A percentile compares a stretch with the other conserved stretches of the same genome.
Evolutionary conservation across 2,329 filamentous ascomycete species (phyloP).

Genomic region (Colletotrichum noveboracense): DNA sequence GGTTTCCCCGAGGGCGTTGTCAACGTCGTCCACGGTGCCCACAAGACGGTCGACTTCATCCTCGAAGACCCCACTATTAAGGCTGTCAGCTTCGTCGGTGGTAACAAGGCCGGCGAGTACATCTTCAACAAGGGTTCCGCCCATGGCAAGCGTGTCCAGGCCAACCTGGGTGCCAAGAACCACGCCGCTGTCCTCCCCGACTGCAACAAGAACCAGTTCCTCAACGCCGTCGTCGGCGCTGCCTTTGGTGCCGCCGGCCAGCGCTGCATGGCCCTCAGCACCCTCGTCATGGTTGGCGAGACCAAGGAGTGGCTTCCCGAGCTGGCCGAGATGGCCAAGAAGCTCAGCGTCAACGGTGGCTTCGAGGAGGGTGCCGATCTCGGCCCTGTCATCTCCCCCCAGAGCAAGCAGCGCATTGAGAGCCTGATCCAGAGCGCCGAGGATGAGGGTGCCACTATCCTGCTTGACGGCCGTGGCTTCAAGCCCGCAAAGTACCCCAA

Average conservation of each 20-base stretch:
- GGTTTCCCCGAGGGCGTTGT: constrained; percentile 83
- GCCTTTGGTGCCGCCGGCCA: constrained; percentile 87
- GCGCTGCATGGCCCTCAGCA: constrained; percentile 86
- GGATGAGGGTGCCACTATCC: constrained; percentile 79
- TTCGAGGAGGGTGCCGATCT: constrained; percentile 83
- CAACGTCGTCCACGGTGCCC: constrained; percentile 82
- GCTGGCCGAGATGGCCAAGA: constrained; percentile 76
- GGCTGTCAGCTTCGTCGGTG: constrained; percentile 84
- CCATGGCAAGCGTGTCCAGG: constrained; percentile 88
- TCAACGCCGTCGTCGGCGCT: constrained; percentile 83
- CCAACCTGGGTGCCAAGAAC: constrained; percentile 89
- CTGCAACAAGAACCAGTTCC: constrained; percentile 88
- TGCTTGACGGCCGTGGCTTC: constrained; percentile 81
- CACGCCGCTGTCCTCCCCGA: constrained; percentile 84
- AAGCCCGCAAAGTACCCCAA: constrained; percentile 80
- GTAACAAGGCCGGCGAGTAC: constrained; percentile 89
- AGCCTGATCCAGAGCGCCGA: constrained; percentile 77
- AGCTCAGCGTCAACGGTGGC: constrained; percentile 77
- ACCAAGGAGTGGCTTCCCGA: constrained; percentile 84
- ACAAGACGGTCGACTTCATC: constrained; percentile 84
- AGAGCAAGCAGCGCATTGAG: constrained; percentile 82
- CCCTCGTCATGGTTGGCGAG: constrained; percentile 83
- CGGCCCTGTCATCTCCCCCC: constrained; percentile 80
- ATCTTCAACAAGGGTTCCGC: constrained; percentile 80
- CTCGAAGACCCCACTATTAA: constrained; percentile 86